Evolutionary conservation across 257 asterid genomes (phyloP).

Genomic region (Rehmannia glutinosa): DNA sequence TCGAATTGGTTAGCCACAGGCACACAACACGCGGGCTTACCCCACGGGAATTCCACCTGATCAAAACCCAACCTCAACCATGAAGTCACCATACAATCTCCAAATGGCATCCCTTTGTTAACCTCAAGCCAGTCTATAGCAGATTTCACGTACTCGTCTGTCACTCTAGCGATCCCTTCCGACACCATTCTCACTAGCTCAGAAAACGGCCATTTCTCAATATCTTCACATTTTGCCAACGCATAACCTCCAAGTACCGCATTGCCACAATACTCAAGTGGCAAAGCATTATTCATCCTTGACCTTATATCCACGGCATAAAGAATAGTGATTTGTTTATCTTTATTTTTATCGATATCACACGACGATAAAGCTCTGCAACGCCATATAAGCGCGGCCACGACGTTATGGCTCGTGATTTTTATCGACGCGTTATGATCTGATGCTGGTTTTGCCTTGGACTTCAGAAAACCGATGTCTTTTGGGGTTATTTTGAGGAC

Average conservation of each 20-base stretch:
- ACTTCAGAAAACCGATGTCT: conserved; percentile 27
- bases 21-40: conserved; percentile 42
- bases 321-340: conserved; percentile 30
- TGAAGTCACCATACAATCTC: conserved; percentile 51
- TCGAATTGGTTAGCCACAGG: conserved; percentile 44
- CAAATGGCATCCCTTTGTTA: conserved; percentile 51
- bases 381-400: too few species aligned
- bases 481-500: conserved; percentile 34
- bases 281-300: conserved; percentile 26
- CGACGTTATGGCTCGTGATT: too few species aligned
- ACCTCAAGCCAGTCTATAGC: too few species aligned
- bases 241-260: too few species aligned
- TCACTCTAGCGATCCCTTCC: conserved; percentile 27
- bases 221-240: too few species aligned
- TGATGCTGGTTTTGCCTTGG: conserved; percentile 20
- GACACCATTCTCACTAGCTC: conserved; percentile 32
- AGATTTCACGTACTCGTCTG: too few species aligned
- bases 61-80: conserved; percentile 58
- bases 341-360: not conserved
- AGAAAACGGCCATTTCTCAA: conserved; percentile 34
- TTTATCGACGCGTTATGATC: too few species aligned
- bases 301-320: conserved; percentile 44
- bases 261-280: too few species aligned
- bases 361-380: too few species aligned
- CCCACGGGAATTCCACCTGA: conserved; percentile 51